phyloP scores from a whole-genome alignment of 257 asterid genomes.

The Pogostemon cablin region DNA sequence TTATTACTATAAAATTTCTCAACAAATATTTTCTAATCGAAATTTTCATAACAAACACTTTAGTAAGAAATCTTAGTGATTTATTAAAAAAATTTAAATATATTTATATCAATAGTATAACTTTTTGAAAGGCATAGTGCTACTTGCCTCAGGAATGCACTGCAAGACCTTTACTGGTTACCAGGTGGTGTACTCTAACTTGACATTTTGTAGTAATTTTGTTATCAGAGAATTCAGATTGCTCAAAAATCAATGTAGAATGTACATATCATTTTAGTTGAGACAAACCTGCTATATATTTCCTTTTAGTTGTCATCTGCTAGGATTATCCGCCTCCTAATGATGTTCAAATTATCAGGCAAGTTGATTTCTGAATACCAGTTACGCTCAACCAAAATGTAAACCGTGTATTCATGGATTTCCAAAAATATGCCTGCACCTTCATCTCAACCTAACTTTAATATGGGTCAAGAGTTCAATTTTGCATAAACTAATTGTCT shows the following conservation, averaged over 20 bases:
- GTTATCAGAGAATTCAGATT: neutral
- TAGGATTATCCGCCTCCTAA: conserved; percentile 58
- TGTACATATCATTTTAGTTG: conserved; percentile 31
- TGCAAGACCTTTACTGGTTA: too few relatives aligned
- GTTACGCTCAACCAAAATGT: neutral
- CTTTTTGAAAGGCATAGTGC: neutral
- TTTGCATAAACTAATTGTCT: conserved; percentile 9
- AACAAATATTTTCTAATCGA: too few relatives aligned
- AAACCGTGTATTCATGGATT: neutral
- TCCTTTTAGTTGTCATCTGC: conserved; percentile 66
- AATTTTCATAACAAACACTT: too few relatives aligned
- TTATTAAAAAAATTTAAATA: too few relatives aligned
- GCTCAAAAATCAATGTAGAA: neutral
- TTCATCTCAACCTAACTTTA: neutral
- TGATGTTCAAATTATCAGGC: conserved; percentile 85
- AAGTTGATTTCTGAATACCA: conserved; percentile 30
- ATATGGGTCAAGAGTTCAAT: neutral
- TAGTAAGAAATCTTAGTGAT: too few relatives aligned
- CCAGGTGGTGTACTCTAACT: neutral
- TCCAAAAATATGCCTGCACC: neutral
- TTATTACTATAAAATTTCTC: too few relatives aligned
- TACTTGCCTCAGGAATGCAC: too few relatives aligned
- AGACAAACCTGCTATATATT: conserved; percentile 29
- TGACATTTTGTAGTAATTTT: conserved; percentile 20
- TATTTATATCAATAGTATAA: neutral